phyloP scores from a whole-genome alignment of 2,329 filamentous ascomycete genomes.

The Neoascochyta sp. region DNA sequence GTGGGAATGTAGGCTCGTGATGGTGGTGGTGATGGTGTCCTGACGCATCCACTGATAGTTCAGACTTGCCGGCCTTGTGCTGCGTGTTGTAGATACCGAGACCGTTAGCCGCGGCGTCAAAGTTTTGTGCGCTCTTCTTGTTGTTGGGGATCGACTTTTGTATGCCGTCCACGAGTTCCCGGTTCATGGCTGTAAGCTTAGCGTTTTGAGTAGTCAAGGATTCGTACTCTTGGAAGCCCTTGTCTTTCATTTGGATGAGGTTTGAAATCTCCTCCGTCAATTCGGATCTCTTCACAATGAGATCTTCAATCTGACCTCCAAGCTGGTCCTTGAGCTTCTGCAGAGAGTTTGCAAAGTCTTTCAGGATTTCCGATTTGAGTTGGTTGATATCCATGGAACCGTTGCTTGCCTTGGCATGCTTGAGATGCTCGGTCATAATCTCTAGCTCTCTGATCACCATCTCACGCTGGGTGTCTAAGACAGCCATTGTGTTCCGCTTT shows the following conservation, averaged over 20 bases:
- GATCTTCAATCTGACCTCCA: constrained; percentile 71
- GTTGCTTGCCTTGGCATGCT: constrained; percentile 74
- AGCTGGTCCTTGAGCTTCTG: constrained; percentile 78
- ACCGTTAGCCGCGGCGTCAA: constrained; percentile 51
- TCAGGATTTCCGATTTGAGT: constrained; percentile 59
- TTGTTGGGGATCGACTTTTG: constrained; percentile 88
- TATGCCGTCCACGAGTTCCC: constrained; percentile 89
- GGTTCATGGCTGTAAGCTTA: constrained; percentile 91
- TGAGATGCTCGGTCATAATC: constrained; percentile 81
- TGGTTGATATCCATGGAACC: constrained; percentile 75
- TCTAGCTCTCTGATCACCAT: constrained; percentile 92
- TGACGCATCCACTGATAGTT: constrained; percentile 41
- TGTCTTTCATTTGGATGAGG: constrained; percentile 81
- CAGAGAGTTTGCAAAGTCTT: constrained; percentile 60
- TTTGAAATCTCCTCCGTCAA: constrained; percentile 80
- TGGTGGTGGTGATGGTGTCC: constrained; percentile 38
- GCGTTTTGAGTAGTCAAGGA: constrained; percentile 91
- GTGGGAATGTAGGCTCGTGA: constrained; percentile 40
- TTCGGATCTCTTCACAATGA: constrained; percentile 82
- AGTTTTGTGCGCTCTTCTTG: constrained; percentile 47
- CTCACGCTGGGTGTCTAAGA: constrained; percentile 89
- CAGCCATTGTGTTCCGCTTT: constrained; percentile 92
- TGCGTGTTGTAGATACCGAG: constrained; percentile 57
- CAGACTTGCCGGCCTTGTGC: constrained; percentile 38
- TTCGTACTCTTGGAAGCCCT: constrained; percentile 92